Percentiles rank a stretch among this genome's conserved stretches.
phyloP scores from a whole-genome alignment of 805 yeast genomes.

The Lipomyces orientalis region DNA sequence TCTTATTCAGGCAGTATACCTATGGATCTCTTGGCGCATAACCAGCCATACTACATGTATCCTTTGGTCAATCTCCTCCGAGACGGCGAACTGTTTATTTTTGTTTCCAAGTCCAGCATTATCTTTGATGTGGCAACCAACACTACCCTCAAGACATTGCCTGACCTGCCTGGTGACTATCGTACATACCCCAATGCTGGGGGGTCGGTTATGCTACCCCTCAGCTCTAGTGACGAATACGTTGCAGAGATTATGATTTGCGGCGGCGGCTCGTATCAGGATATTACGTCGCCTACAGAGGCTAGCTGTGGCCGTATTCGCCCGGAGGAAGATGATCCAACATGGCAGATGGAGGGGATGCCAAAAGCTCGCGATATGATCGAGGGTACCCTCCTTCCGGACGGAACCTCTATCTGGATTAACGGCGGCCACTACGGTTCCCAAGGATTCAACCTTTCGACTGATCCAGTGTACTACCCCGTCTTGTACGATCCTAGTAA shows the following conservation, averaged over 20 bases:
- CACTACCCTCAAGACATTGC: slow-evolving; percentile 20
- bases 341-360: slow-evolving; percentile 34
- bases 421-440: slow-evolving; percentile 32
- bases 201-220: slow-evolving; percentile 25
- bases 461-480: slow-evolving; percentile 30
- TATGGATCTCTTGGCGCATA: slow-evolving; percentile 26
- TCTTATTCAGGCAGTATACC: slow-evolving; percentile 25
- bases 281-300: slow-evolving; percentile 34
- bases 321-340: slow-evolving; percentile 29
- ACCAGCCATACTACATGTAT: slow-evolving; percentile 37
- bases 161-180: slow-evolving; percentile 33
- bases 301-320: slow-evolving; percentile 33
- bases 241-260: slow-evolving; percentile 31
- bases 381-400: slow-evolving; percentile 32
- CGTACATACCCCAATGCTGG: slow-evolving; percentile 37
- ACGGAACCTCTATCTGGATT: slow-evolving; percentile 29
- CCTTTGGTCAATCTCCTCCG: slow-evolving; percentile 30
- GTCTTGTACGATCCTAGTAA: slow-evolving; percentile 23
- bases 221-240: slow-evolving; percentile 20
- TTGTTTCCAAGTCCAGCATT: slow-evolving; percentile 29
- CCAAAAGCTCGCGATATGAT: slow-evolving; percentile 30
- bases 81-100: slow-evolving; percentile 27
- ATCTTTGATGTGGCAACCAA: slow-evolving; percentile 24
- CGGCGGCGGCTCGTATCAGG: slow-evolving; percentile 36
- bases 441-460: slow-evolving; percentile 33